phyloP scores from a whole-genome alignment of 192 early-diverging fungal species.

The Glomus cerebriforme region DNA sequence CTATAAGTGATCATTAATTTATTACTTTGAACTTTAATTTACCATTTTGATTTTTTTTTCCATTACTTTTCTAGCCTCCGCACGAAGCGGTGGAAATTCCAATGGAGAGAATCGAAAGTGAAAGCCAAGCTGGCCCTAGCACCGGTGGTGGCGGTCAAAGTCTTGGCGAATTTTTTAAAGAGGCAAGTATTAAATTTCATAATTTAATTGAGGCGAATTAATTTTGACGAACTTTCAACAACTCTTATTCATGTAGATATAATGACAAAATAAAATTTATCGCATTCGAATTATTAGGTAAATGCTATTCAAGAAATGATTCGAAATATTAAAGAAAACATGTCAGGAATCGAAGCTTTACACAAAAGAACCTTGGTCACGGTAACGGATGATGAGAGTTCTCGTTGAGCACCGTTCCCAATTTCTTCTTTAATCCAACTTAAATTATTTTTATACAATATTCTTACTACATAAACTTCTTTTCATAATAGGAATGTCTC shows the following conservation, averaged over 20 bases:
- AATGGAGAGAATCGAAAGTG: background rate
- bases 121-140: background rate
- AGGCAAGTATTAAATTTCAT: background rate
- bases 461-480: background rate
- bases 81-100: background rate
- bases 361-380: conserved; percentile 7
- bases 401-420: conserved; percentile 23
- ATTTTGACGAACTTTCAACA: background rate
- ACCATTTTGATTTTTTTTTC: background rate
- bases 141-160: background rate
- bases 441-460: background rate
- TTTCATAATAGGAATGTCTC: conserved; percentile 24
- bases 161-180: conserved; percentile 20
- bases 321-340: conserved; percentile 12
- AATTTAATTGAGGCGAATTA: background rate
- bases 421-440: background rate
- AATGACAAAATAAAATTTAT: background rate
- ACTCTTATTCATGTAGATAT: background rate
- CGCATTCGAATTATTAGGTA: conserved; percentile 2
- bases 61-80: background rate
- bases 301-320: conserved; percentile 26
- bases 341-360: conserved; percentile 4
- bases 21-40: background rate
- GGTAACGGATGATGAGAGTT: conserved; percentile 14
- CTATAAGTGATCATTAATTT: background rate